Evolutionary conservation across 148 eudicot genomes (phyloP), one percentile per base, ranked within the genome.

Genomic region (Cornus kousa): DNA sequence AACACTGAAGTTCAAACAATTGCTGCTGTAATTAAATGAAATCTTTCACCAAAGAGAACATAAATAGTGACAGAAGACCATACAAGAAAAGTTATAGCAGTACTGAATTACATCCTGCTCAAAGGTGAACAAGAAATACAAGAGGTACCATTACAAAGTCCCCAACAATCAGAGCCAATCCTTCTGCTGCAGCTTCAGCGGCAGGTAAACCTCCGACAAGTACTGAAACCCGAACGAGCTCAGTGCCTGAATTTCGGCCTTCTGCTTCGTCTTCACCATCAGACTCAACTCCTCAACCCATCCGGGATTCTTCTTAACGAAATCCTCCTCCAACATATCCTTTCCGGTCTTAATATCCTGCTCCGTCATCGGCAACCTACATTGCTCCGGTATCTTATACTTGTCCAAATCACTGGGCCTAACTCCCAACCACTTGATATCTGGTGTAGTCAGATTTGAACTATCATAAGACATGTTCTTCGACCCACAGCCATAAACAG

Each of bases 401-500:
- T 92, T 96, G 62, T 94, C 99, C 85, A 94, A 82, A 90, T 96
- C 99, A 80, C 97, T 96, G 0, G 98, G 99, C 87, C 99, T 88
- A 69, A 96, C 80, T 24, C 98, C 99, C 35, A 94, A 71, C 99
- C 98, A 96, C 77, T 96, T 96, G 3, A 96, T 96, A 85, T 96
- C 99, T 0, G 97, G 99, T 0, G 98, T 92, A 0, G 98, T 94
- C 90, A 96, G 82, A 80, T 94, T 96, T 0, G 97, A 94, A 69
- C 99, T 96, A 74, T 96, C 99, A 81, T 96, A 94, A 0, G 98
- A 96, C 99, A 96, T 96, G 76, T 96, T 96, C 92, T 96, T 96
- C 12, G 98, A 96, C 5, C 99, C 98, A 82, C 98, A 96, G 0
- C 98, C 98, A 76, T 96, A 94, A 20, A 96, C 97, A 3, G 99